These are phyloP conservation scores for Venustampulla echinocandica DNA, from an alignment of 495 filamentous ascomycete species.

Conservation along the genomic window DNA sequence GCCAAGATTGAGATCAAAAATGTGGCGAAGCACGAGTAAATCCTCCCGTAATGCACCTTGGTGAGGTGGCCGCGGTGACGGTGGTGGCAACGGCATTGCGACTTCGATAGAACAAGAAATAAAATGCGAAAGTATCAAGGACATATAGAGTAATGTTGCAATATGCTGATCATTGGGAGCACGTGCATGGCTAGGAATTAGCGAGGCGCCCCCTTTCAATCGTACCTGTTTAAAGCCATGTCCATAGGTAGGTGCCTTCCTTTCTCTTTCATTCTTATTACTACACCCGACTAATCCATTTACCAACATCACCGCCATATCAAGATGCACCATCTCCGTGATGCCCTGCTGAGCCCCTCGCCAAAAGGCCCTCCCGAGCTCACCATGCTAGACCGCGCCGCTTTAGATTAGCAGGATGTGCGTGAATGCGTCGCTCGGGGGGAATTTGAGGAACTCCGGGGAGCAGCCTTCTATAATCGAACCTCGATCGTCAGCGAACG, in stretches of 20 bases:
- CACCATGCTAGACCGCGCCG: neutral
- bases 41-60: too few species aligned
- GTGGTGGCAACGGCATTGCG: too few species aligned
- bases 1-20: too few species aligned
- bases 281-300: neutral
- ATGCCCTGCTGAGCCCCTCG: neutral
- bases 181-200: too few species aligned
- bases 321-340: neutral
- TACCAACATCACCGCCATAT: neutral
- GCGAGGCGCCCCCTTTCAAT: too few species aligned
- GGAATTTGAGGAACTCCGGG: neutral
- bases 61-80: too few species aligned
- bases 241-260: neutral
- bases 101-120: too few species aligned
- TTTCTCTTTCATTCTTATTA: neutral
- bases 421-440: neutral
- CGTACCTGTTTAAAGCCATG: neutral
- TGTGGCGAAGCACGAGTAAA: too few species aligned
- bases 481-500: neutral
- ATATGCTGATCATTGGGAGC: too few species aligned
- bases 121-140: too few species aligned
- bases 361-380: neutral
- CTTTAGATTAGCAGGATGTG: neutral
- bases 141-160: too few species aligned
- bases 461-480: neutral